These are phyloP conservation scores for Colletotrichum siamense DNA, from an alignment of 2,329 filamentous ascomycete genomes.

Conservation along the genomic window DNA sequence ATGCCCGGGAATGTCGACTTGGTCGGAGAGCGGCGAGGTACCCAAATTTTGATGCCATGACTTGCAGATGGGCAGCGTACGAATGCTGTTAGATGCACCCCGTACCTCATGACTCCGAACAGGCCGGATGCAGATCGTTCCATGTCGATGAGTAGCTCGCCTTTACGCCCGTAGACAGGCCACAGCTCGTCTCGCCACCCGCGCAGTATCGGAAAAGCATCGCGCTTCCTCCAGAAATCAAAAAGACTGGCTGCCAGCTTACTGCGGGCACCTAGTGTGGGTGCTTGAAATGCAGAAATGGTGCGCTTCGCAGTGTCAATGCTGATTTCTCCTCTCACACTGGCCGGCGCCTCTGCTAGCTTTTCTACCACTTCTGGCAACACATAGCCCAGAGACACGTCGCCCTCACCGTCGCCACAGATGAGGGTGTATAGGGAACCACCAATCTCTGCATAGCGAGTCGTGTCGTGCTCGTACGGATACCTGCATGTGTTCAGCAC, in stretches of 20 bases:
- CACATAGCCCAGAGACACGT: constrained; percentile 68
- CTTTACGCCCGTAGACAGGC: constrained; percentile 73
- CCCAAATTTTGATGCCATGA: constrained; percentile 79
- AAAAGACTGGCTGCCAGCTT: constrained; percentile 61
- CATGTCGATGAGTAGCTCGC: constrained; percentile 72
- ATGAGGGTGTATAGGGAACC: constrained; percentile 71
- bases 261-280: constrained; percentile 68
- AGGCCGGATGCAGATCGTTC: constrained; percentile 78
- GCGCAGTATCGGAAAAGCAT: constrained; percentile 74
- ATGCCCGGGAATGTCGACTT: constrained; percentile 93
- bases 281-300: constrained; percentile 65
- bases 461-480: constrained; percentile 72
- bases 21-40: constrained; percentile 74
- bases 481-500: constrained; percentile 60
- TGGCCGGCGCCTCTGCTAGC: constrained; percentile 52
- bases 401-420: constrained; percentile 67
- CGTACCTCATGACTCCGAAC: constrained; percentile 79
- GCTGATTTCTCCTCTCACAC: constrained; percentile 62
- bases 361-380: constrained; percentile 54
- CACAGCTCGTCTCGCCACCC: constrained; percentile 86
- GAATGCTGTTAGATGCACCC: constrained; percentile 82
- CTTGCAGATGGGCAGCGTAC: constrained; percentile 46
- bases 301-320: constrained; percentile 66
- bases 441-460: constrained; percentile 58
- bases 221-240: constrained; percentile 70